Base-by-base conservation (phyloP, 2,329 filamentous ascomycete species). In the Fusarium veterinarium region DNA sequence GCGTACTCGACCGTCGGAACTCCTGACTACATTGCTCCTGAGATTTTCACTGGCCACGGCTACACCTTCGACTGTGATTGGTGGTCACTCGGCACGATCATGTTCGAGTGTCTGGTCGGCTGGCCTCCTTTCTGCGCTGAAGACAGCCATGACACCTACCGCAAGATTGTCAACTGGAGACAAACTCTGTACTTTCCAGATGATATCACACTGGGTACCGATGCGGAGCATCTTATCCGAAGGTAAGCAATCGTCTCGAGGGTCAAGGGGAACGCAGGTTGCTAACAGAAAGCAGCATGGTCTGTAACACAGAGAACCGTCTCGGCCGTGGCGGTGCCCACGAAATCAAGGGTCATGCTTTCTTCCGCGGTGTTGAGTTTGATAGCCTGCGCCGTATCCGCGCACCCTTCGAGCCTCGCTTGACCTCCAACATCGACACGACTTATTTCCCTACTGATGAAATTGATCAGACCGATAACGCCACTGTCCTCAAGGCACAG, bases 111-210 rank as follows among this genome's bases (percentile, higher is more conserved):
- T 83, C 88, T 99, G 75, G 95, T 99, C 69, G 96, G 96, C 78
- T 99, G 96, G 96, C 96, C 96, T 61, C 96, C 96, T 35, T 99
- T 99, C 89, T 99, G 96, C 82, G 95, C 96, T 25, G 96, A 99
- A 82, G 95, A 98, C 81, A 93, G 95, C 68, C 95, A 97, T 80
- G 96, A 98, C 82, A 98, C 96, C 3, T 99, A 99, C 84, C 92
- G 95, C 75, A 99, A 99, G 89, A 99, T 99, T 82, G 95, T 99
- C 78, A 97, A 98, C 85, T 99, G 96, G 96, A 91, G 94, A 63
- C 92, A 97, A 79, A 95, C 95, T 67, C 86, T 99, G 52, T 97
- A 97, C 83, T 98, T 99, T 87, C 96, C 96, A 1, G 95, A 97
- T 68, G 96, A 99, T 82, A 93, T 98, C 78, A 93, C 94, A 69